These are phyloP conservation scores for Sporisorium scitamineum DNA, from an alignment of 1,284 basidiomycete genomes.

Conservation along the genomic window DNA sequence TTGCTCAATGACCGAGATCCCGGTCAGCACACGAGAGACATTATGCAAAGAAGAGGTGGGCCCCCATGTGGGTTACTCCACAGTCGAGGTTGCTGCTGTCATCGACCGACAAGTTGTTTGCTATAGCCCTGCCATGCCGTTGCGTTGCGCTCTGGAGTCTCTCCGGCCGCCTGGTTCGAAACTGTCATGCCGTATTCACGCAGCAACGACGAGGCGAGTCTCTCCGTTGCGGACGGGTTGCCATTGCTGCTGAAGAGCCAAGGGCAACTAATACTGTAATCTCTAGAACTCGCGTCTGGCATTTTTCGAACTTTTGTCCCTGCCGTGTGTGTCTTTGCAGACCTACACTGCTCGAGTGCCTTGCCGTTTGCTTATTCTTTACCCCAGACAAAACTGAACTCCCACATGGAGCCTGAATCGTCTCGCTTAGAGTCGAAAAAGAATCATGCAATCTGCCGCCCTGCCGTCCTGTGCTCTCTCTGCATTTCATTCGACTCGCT, in stretches of 20 bases:
- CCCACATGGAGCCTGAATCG: background rate
- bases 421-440: background rate
- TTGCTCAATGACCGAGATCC: background rate
- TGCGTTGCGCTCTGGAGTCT: no score
- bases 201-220: no score
- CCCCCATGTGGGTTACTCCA: no score
- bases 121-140: no score
- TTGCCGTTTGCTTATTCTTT: no score
- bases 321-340: background rate
- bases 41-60: background rate
- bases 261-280: no score
- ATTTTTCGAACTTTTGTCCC: background rate
- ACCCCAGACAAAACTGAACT: background rate
- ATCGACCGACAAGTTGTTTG: no score
- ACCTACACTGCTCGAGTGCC: background rate
- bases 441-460: background rate
- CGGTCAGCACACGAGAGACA: background rate
- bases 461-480: background rate
- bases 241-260: no score
- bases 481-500: background rate
- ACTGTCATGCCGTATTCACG: no score
- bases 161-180: no score
- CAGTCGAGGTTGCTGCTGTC: no score
- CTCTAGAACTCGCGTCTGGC: background rate
- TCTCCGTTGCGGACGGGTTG: no score